Percentiles rank a stretch among this genome's conserved stretches.
phyloP scores from a whole-genome alignment of 2,329 filamentous ascomycete genomes.

The Metarhizium rileyi region DNA sequence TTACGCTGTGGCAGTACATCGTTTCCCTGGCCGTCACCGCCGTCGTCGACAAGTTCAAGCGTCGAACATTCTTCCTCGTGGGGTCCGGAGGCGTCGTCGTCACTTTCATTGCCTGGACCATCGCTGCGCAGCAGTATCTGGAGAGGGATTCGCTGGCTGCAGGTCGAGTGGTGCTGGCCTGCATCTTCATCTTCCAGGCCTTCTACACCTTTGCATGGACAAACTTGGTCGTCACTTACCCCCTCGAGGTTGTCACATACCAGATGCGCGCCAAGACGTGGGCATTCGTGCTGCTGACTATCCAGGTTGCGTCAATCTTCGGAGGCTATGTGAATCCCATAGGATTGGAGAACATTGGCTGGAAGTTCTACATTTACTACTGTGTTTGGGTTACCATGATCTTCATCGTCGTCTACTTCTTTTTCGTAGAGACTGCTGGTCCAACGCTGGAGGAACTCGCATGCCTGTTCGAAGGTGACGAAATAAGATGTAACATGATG shows the following conservation, averaged over 20 bases:
- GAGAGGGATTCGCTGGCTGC: constrained; percentile 20
- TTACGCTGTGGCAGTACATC: constrained; percentile 33
- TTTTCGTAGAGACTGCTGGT: constrained; percentile 28
- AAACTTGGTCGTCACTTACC: constrained; percentile 32
- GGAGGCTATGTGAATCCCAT: constrained; percentile 31
- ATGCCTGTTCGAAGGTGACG: constrained; percentile 20
- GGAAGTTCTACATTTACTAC: constrained; percentile 33
- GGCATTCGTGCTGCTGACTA: constrained; percentile 29
- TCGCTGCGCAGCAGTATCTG: constrained; percentile 27
- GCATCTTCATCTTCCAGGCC: constrained; percentile 31
- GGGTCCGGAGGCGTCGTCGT: constrained; percentile 28
- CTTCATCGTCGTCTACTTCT: constrained; percentile 29
- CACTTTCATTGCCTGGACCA: constrained; percentile 30
- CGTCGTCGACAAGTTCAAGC: constrained; percentile 27
- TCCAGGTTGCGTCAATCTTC: constrained; percentile 28
- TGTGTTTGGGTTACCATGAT: constrained; percentile 28
- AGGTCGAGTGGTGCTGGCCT: constrained; percentile 27
- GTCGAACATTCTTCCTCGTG: constrained; percentile 28
- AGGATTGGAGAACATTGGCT: constrained; percentile 26
- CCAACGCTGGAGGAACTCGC: constrained; percentile 26
- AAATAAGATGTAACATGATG: constrained; percentile 16
- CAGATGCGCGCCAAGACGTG: constrained; percentile 32
- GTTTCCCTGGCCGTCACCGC: constrained; percentile 26
- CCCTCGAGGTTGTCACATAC: constrained; percentile 31
- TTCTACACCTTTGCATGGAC: constrained; percentile 35